Base-by-base conservation (phyloP, 371 early-diverging fungal species). In the Haplosporangium sp. region DNA sequence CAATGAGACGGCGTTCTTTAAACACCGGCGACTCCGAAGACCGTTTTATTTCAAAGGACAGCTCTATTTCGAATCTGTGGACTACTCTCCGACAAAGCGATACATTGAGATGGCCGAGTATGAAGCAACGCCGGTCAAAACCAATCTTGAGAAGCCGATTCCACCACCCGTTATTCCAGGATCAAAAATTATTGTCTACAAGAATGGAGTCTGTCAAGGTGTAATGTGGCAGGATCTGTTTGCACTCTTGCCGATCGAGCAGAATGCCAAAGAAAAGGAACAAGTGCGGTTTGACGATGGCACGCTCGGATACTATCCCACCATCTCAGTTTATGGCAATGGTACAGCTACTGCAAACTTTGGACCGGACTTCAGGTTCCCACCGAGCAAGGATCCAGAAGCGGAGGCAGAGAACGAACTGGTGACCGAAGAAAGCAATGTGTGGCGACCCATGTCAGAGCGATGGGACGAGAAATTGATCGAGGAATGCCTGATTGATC, bases 21-120 rank as follows among this genome's bases (percentile, higher is more conserved):
- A 85, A 45, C 83, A 86, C 13, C 64, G 82, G 11, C 81, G 91
- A 21, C 82, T 85, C 50, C 84, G 91, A 56, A 85, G 85, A 40
- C 86, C 90, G 4, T 90, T 91, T 62, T 82, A 83, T 13, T 89
- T 85, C 69, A 90, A 90, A 55, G 89, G 89, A 16, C 84, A 82
- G n/a, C 80, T 90, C 0, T 88, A 87, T 80, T 89, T 91, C 62
- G 91, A 91, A 74, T 88, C 88, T 56, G 88, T 90, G 64, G 90
- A 90, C 62, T 89, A 84, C 62, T 73, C 86, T 51, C 84, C 86
- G 13, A 89, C 88, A 50, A 86, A 87, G 74, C 82, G 85, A 59
- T 83, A 87, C 77, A 84, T 87, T 43, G 85, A 85, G 48, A 74
- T 70, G 66, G 52, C 80, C n/a, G 81, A 84, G 52, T 79, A 71